Evolutionary conservation across 495 filamentous ascomycete genomes (phyloP).

Genomic region (Tuber umbilicatum): DNA sequence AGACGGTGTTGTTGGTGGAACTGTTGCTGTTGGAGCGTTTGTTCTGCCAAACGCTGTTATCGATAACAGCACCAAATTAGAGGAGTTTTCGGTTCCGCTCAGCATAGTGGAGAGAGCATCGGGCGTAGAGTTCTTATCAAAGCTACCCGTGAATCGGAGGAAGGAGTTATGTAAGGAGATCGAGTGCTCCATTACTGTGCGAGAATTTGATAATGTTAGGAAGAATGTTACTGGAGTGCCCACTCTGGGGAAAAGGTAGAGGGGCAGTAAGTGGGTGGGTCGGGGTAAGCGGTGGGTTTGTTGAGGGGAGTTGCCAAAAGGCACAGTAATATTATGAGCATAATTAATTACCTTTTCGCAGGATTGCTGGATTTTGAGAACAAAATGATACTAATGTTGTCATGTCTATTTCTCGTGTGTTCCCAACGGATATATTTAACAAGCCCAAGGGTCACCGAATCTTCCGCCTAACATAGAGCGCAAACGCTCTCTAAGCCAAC

Average conservation of each 20-base stretch:
- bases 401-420: background rate
- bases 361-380: background rate
- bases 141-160: slow-evolving; percentile 63
- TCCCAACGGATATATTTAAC: background rate
- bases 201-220: slow-evolving; percentile 56
- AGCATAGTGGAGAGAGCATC: slow-evolving; percentile 87
- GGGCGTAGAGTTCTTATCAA: slow-evolving; percentile 80
- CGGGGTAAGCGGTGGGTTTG: background rate
- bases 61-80: slow-evolving; percentile 71
- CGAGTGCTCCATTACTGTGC: slow-evolving; percentile 68
- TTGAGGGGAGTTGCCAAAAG: background rate
- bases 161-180: slow-evolving; percentile 82
- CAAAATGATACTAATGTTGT: background rate
- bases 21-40: slow-evolving; percentile 86
- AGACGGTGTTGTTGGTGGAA: slow-evolving; percentile 63
- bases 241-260: slow-evolving; percentile 5
- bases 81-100: slow-evolving; percentile 88
- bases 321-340: background rate
- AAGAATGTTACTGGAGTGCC: slow-evolving; percentile 19
- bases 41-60: slow-evolving; percentile 93
- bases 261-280: background rate
- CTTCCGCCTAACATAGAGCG: background rate
- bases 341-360: background rate
- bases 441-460: background rate
- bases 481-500: background rate